These are phyloP conservation scores for Tricholoma matsutake DNA, from an alignment of 768 basidiomycete genomes.

Conservation along the genomic window DNA sequence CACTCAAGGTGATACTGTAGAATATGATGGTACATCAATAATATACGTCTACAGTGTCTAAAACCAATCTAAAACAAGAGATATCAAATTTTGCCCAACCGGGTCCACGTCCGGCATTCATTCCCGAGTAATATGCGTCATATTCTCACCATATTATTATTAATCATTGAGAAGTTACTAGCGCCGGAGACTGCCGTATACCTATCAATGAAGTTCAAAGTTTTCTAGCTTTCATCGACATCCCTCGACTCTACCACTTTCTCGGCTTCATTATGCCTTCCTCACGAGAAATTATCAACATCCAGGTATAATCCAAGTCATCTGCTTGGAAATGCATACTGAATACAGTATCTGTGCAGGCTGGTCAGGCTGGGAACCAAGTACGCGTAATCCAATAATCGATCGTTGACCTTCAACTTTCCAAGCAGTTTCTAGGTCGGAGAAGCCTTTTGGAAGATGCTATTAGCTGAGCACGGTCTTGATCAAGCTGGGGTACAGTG, in stretches of 20 bases:
- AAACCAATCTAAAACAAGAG: too few relatives aligned
- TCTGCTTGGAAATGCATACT: background rate
- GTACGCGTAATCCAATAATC: conserved; percentile 29
- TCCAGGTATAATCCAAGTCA: conserved; percentile 51
- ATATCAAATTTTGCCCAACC: too few relatives aligned
- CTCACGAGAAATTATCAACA: conserved; percentile 76
- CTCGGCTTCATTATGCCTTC: conserved; percentile 8
- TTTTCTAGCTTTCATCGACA: too few relatives aligned
- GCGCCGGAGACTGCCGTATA: background rate
- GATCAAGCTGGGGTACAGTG: conserved; percentile 62
- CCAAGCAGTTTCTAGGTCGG: conserved; percentile 49
- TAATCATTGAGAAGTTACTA: too few relatives aligned
- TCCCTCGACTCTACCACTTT: conserved; percentile 2
- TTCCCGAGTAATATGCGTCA: too few relatives aligned
- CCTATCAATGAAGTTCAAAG: background rate
- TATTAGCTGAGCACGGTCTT: conserved; percentile 84
- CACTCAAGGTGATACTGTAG: too few relatives aligned
- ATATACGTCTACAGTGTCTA: too few relatives aligned
- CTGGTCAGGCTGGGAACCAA: conserved; percentile 66
- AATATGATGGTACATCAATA: too few relatives aligned
- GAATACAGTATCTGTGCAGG: conserved; percentile 36
- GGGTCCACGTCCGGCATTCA: too few relatives aligned
- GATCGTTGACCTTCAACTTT: conserved; percentile 57
- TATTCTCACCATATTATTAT: too few relatives aligned
- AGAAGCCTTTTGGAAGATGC: conserved; percentile 86